These are phyloP conservation scores for Axilococcus clingmanii DNA, from an alignment of 139 green algal genomes.

Conservation along the genomic window DNA sequence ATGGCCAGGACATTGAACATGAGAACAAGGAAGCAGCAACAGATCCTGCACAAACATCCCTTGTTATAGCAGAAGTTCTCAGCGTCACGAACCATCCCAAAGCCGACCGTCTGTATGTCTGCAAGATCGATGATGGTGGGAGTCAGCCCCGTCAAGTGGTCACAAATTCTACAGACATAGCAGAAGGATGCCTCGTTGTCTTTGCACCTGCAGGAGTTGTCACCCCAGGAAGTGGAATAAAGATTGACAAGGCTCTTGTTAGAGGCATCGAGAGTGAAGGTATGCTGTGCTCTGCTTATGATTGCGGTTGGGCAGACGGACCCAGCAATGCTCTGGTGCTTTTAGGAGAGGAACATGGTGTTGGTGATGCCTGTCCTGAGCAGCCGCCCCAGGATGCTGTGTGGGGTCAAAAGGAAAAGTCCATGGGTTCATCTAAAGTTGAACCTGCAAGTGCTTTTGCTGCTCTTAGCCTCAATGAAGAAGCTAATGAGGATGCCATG, in stretches of 20 bases:
- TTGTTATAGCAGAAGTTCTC: slow-evolving; percentile 28
- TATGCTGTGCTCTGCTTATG: slow-evolving; percentile 73
- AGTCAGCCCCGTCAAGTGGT: slow-evolving; percentile 39
- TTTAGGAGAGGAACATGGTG: slow-evolving; percentile 35
- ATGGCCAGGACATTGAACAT: slow-evolving; percentile 32
- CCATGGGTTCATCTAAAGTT: slow-evolving; percentile 24
- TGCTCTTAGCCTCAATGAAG: slow-evolving; percentile 31
- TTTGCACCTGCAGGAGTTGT: slow-evolving; percentile 51
- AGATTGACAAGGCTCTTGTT: slow-evolving; percentile 44
- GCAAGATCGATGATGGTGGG: slow-evolving; percentile 34
- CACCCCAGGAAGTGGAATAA: slow-evolving; percentile 42
- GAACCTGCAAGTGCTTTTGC: slow-evolving; percentile 43
- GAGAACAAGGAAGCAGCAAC: slow-evolving; percentile 25
- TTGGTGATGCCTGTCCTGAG: slow-evolving; percentile 36
- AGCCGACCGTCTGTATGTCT: slow-evolving; percentile 44
- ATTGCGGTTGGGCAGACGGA: slow-evolving; percentile 59
- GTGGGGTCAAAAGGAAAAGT: slow-evolving; percentile 42
- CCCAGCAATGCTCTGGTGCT: slow-evolving; percentile 46
- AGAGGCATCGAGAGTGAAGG: slow-evolving; percentile 60
- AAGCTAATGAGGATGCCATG: slow-evolving; percentile 5
- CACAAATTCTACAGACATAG: slow-evolving; percentile 56
- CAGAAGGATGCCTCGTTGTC: slow-evolving; percentile 55
- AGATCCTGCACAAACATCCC: slow-evolving; percentile 1
- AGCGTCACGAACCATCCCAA: slow-evolving; percentile 50
- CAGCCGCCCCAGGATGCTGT: slow-evolving; percentile 29